A percentile compares a stretch with the other conserved stretches of the same genome.
phyloP scores from a whole-genome alignment of 2,329 filamentous ascomycete species.

The Exophiala calicioides region DNA sequence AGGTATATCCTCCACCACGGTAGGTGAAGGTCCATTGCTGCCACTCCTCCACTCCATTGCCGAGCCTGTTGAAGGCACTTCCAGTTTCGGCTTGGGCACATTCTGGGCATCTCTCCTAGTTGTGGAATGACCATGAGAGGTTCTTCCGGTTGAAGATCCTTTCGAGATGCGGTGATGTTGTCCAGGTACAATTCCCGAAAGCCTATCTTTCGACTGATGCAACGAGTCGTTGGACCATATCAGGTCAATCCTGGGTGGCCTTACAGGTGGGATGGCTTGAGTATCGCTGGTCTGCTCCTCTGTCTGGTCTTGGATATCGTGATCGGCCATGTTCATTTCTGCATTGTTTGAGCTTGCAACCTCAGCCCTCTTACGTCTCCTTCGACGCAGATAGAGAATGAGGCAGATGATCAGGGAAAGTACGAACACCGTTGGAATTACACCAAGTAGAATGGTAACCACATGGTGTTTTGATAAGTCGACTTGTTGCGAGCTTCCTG shows the following conservation, averaged over 20 bases:
- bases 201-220: constrained; percentile 9
- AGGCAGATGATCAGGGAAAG: constrained; percentile 9
- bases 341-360: not conserved
- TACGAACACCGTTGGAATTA: constrained; percentile 13
- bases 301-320: too few species aligned
- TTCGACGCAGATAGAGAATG: constrained; percentile 8
- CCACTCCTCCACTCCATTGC: not conserved
- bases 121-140: too few species aligned
- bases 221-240: constrained; percentile 23
- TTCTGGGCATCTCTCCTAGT: too few species aligned
- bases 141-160: too few species aligned
- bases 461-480: constrained; percentile 6
- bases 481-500: not conserved
- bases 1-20: constrained; percentile 9
- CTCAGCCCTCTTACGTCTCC: constrained; percentile 6
- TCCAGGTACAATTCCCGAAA: constrained; percentile 7
- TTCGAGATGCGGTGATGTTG: too few species aligned
- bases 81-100: too few species aligned
- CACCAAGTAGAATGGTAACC: constrained; percentile 15
- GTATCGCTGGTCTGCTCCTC: not conserved
- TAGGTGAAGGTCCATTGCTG: constrained; percentile 28
- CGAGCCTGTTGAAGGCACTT: too few species aligned
- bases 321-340: too few species aligned
- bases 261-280: not conserved
- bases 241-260: constrained; percentile 15